These are phyloP conservation scores for Harrya chromipes DNA, from an alignment of 768 basidiomycete species.

Conservation along the genomic window DNA sequence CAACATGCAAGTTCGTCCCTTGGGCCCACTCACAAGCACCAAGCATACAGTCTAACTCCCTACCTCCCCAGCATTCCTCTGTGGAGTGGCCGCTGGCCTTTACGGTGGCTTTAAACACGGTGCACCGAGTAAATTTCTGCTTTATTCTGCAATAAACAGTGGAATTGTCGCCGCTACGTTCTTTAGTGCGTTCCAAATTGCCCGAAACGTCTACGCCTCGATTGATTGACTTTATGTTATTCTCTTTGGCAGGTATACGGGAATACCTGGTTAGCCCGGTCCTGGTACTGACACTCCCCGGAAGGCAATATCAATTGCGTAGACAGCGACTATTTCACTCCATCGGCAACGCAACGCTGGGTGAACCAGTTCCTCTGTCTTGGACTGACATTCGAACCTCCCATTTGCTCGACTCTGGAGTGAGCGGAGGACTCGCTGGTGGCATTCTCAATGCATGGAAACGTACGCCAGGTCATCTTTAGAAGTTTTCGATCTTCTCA, in stretches of 20 bases:
- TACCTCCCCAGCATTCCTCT: constrained; percentile 48
- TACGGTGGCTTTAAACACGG: constrained; percentile 48
- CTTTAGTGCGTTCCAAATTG: constrained; percentile 55
- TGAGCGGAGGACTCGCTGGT: constrained; percentile 71
- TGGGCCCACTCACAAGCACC: constrained; percentile 2
- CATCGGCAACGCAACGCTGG: constrained; percentile 14
- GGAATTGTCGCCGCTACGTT: constrained; percentile 71
- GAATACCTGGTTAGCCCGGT: constrained; percentile 74
- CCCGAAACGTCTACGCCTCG: not conserved
- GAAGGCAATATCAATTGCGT: constrained; percentile 44
- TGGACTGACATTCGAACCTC: constrained; percentile 56
- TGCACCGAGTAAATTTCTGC: constrained; percentile 46
- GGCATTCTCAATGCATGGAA: constrained; percentile 55
- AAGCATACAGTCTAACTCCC: constrained; percentile 26
- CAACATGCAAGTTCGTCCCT: constrained; percentile 79
- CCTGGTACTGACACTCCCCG: constrained; percentile 44
- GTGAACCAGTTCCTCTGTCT: constrained; percentile 25
- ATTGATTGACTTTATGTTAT: not conserved
- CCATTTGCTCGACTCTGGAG: constrained; percentile 64
- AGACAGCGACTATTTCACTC: constrained; percentile 33
- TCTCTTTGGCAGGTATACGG: constrained; percentile 51
- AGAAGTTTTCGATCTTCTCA: constrained; percentile 1
- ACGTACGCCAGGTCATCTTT: constrained; percentile 38
- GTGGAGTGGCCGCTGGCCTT: constrained; percentile 44
- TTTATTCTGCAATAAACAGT: constrained; percentile 67